These are phyloP conservation scores for Penicillium sp. DNA, from an alignment of 2,329 filamentous ascomycete species.

Conservation along the genomic window DNA sequence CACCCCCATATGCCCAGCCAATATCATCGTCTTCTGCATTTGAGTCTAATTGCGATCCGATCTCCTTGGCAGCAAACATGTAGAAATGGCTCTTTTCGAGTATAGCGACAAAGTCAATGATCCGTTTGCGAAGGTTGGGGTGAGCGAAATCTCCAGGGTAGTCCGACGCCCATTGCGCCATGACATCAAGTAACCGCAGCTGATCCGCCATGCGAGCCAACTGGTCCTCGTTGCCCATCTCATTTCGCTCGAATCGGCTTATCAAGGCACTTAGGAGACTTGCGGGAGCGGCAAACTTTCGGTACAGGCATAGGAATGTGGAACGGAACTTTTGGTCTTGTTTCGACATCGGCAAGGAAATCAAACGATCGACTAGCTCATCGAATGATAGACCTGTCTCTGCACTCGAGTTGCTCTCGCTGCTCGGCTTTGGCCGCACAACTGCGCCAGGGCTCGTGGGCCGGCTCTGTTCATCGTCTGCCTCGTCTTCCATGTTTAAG, in stretches of 20 bases:
- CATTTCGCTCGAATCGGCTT: slow-evolving; percentile 64
- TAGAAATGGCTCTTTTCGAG: slow-evolving; percentile 80
- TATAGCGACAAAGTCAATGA: slow-evolving; percentile 72
- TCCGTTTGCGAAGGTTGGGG: slow-evolving; percentile 66
- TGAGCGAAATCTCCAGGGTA: slow-evolving; percentile 94
- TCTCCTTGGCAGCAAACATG: slow-evolving; percentile 79
- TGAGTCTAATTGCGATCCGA: slow-evolving; percentile 72
- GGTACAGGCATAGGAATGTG: slow-evolving; percentile 88
- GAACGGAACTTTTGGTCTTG: slow-evolving; percentile 85
- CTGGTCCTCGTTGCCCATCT: slow-evolving; percentile 69
- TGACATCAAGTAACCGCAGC: slow-evolving; percentile 75
- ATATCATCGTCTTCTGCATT: slow-evolving; percentile 87
- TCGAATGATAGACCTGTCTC: slow-evolving; percentile 52
- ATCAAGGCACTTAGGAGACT: slow-evolving; percentile 73
- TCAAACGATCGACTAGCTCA: slow-evolving; percentile 81
- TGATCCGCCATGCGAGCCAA: slow-evolving; percentile 78
- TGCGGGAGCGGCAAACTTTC: slow-evolving; percentile 83
- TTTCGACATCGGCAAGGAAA: slow-evolving; percentile 77
- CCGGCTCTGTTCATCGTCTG: slow-evolving; percentile 31
- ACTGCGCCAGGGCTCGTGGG: slow-evolving; percentile 30
- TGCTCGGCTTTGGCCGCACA: slow-evolving; percentile 35
- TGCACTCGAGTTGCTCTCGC: slow-evolving; percentile 31
- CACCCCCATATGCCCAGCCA: slow-evolving; percentile 77
- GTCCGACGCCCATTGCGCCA: slow-evolving; percentile 83
- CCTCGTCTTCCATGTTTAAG: slow-evolving; percentile 46